Base-by-base conservation (phyloP, 192 early-diverging fungal genomes). In the Coemansia sp. region DNA sequence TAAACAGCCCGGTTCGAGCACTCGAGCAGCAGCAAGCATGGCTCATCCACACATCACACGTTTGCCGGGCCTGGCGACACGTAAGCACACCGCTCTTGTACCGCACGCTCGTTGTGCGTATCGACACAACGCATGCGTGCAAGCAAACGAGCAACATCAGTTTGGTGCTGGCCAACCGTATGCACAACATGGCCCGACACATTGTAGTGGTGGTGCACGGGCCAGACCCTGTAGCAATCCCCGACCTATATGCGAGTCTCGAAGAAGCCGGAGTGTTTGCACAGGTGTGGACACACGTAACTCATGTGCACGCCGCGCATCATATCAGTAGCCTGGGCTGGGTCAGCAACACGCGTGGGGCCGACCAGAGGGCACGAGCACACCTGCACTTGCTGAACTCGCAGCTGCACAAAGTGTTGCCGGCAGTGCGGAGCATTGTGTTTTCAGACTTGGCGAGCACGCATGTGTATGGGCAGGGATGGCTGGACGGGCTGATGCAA, bases 21-120 rank as follows among this genome's bases (percentile, higher is more conserved):
- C 3, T 51, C 3, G 18, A 51, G 49, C 49, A 51, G 10, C 49
- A 24, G 7, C 23, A 51, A 3, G 6, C 17, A 17, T 51, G 52
- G 52, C 52, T 54, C 10, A 6, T 54, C 1, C 12, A 23, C 5
- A 4, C 26, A 11, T 48, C 68, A 3, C 15, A 48, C 1, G 63
- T 71, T 2, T 51, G 47, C 36, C 36, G 36, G 2, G 20, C 34
- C 25, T 71, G 69, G 69, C 58, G 69, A 1, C 58, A 17, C 0
- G 25, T 26, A n/a, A 7, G 63, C 1, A 18, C 61, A 3, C 57
- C 58, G 11, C 46, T 48, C 28, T n/a, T 61, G 2, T 56, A 51
- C 58, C 28, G 58, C 31, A 61, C 58, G 1, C 48, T 50, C 1
- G 1, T 61, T 5, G 36, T 71, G 0, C 14, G 36, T 12, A 59